Evolutionary conservation across 768 basidiomycete genomes (phyloP), one percentile per base, ranked within the genome.

Genomic region (Leccinum fibrillosum): DNA sequence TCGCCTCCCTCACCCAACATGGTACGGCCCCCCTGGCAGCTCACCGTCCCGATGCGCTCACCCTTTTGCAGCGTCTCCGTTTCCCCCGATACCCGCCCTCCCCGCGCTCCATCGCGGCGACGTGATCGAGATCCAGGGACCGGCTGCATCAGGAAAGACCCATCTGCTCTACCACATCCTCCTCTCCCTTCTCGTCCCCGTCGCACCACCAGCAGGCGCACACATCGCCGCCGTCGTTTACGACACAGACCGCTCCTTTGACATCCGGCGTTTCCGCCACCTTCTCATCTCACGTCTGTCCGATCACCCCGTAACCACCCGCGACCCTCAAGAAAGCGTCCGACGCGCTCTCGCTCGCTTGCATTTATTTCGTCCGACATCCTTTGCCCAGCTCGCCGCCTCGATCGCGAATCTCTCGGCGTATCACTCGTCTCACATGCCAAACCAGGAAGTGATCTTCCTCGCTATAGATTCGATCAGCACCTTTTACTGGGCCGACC

Each of bases 401-500:
- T 86, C 88, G 12, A 76, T 94, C 59, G 69, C 77, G 21, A 71
- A 82, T 62, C 76, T 94, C 17, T 78, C 84, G 13, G 67, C 70
- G 4, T 86, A 85, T 64, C 83, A 86, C 62, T 66, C 72, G 3
- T 66, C 69, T 17, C 72, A 76, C 53, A 77, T 86, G 58, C 76
- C 80, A 32, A 71, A 81, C 45, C 70, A 75, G 32, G 85, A 85
- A 59, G 78, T 93, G 11, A 86, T 84, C 6, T 64, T 91, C 54
- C 71, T 94, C 37, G 83, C 82, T 10, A 75, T 94, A 49, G 92
- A 94, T 72, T 91, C 90, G 13, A 71, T 91, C 57, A 86, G 86
- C 68, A 69, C 89, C 0, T 90, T 87, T 66, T 83, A 90, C 71
- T 94, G 92, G 92, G 60, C 79, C 3, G 91, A 94, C 68, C 83